A percentile compares a stretch with the other conserved stretches of the same genome.
phyloP scores from a whole-genome alignment of 768 basidiomycete species.

The Hirschioporus abietinus region DNA sequence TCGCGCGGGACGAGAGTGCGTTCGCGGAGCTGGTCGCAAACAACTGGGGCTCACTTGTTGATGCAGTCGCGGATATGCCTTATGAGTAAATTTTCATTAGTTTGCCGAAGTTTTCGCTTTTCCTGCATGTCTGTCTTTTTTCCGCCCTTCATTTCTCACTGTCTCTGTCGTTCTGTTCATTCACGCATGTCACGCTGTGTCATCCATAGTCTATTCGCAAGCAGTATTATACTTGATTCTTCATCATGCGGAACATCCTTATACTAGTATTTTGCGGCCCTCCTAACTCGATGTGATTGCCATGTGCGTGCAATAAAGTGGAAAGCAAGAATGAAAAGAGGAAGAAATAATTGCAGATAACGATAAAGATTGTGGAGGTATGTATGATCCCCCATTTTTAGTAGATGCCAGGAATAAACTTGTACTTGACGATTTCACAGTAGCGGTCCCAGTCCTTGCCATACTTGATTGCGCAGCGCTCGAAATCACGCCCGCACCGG shows the following conservation, averaged over 20 bases:
- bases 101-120: not conserved
- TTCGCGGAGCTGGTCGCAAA: slow-evolving; percentile 56
- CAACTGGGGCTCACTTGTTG: slow-evolving; percentile 72
- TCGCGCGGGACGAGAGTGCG: slow-evolving; percentile 68
- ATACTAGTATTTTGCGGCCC: not conserved
- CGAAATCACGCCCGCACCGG: slow-evolving; percentile 90
- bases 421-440: slow-evolving; percentile 82
- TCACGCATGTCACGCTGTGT: not conserved
- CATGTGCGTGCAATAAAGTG: not conserved
- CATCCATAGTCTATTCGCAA: not conserved
- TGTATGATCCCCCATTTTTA: slow-evolving; percentile 27
- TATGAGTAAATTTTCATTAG: slow-evolving; percentile 49
- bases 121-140: not conserved
- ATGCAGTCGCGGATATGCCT: slow-evolving; percentile 78
- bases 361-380: not conserved
- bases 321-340: not conserved
- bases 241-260: not conserved
- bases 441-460: slow-evolving; percentile 94
- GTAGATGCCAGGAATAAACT: slow-evolving; percentile 86
- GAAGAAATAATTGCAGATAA: not conserved
- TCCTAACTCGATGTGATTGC: not conserved
- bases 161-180: not conserved
- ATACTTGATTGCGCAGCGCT: slow-evolving; percentile 88
- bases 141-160: not conserved
- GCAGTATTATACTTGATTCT: not conserved